Evolutionary conservation across 495 filamentous ascomycete species (phyloP).

Genomic region (Annulohypoxylon nitens): DNA sequence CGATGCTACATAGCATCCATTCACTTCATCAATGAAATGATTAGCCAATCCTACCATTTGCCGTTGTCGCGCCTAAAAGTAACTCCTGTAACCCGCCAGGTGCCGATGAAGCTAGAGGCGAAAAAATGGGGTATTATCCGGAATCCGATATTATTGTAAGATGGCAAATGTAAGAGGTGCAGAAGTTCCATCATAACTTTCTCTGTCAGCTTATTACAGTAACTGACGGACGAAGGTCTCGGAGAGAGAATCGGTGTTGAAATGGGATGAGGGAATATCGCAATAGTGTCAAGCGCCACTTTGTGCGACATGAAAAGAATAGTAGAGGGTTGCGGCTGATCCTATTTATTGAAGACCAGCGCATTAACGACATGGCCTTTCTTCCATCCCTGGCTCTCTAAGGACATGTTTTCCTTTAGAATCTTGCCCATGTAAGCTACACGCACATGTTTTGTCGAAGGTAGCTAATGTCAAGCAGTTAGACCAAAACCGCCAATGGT

Average conservation of each 20-base stretch:
- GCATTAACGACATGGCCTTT: slow-evolving; percentile 83
- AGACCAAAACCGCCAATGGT: slow-evolving; percentile 19
- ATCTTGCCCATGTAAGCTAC: slow-evolving; percentile 85
- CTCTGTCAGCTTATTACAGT: background rate
- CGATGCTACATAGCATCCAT: slow-evolving; percentile 4
- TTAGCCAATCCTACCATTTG: background rate
- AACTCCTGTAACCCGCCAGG: slow-evolving; percentile 38
- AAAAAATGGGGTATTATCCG: slow-evolving; percentile 46
- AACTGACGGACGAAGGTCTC: background rate
- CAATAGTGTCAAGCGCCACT: background rate
- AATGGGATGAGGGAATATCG: background rate
- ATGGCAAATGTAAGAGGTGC: background rate
- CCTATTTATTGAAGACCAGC: slow-evolving; percentile 72
- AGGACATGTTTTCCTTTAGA: slow-evolving; percentile 73
- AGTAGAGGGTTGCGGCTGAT: slow-evolving; percentile 19
- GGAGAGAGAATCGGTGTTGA: background rate
- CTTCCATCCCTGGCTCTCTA: slow-evolving; percentile 80
- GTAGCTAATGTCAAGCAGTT: slow-evolving; percentile 55
- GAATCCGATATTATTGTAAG: slow-evolving; percentile 41
- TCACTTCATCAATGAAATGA: slow-evolving; percentile 10
- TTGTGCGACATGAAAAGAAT: background rate
- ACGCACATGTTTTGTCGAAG: slow-evolving; percentile 68
- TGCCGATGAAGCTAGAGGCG: slow-evolving; percentile 27
- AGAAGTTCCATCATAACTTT: background rate
- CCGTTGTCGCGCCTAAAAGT: slow-evolving; percentile 22